A percentile compares a stretch with the other conserved stretches of the same genome.
These are phyloP conservation scores for Gaultheria prostrata DNA, from an alignment of 148 eudicot species.

Conservation along the genomic window DNA sequence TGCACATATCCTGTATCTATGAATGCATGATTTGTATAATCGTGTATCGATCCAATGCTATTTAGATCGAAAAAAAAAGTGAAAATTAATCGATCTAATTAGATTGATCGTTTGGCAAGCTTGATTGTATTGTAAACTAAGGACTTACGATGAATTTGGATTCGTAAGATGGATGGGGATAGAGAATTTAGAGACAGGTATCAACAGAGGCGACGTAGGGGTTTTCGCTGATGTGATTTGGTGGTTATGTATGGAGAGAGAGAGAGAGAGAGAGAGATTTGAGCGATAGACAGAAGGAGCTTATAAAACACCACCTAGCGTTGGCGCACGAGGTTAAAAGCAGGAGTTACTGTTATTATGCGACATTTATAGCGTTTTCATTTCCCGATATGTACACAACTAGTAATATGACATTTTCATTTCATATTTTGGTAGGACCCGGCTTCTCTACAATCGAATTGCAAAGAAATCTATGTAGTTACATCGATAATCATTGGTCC, in stretches of 20 bases:
- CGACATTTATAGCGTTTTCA: neutral
- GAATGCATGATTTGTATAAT: neutral
- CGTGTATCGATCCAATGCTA: conserved; percentile 17
- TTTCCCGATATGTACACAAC: neutral
- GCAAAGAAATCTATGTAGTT: too few relatives aligned
- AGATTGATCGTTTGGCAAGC: neutral
- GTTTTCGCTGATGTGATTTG: conserved; percentile 68
- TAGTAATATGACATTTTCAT: neutral
- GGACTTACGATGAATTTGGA: conserved; percentile 11
- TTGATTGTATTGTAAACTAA: conserved; percentile 9
- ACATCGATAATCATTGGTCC: too few relatives aligned
- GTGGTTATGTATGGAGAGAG: conserved; percentile 6
- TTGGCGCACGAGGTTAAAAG: conserved; percentile 4
- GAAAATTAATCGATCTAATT: conserved; percentile 10
- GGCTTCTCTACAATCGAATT: too few relatives aligned
- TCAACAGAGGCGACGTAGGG: conserved; percentile 30
- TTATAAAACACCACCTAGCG: neutral
- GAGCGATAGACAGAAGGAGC: conserved; percentile 2
- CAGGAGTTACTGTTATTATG: neutral
- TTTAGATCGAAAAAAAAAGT: conserved; percentile 3
- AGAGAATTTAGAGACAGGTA: conserved; percentile 24
- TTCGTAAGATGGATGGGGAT: conserved; percentile 12
- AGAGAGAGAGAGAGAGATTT: conserved; percentile 28
- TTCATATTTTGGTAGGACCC: too few relatives aligned
- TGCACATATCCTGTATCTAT: neutral